Percentiles rank a stretch among this genome's conserved stretches.
These are phyloP conservation scores for Ophiostoma novo-ulmi DNA, from an alignment of 2,329 filamentous ascomycete genomes.

Conservation along the genomic window DNA sequence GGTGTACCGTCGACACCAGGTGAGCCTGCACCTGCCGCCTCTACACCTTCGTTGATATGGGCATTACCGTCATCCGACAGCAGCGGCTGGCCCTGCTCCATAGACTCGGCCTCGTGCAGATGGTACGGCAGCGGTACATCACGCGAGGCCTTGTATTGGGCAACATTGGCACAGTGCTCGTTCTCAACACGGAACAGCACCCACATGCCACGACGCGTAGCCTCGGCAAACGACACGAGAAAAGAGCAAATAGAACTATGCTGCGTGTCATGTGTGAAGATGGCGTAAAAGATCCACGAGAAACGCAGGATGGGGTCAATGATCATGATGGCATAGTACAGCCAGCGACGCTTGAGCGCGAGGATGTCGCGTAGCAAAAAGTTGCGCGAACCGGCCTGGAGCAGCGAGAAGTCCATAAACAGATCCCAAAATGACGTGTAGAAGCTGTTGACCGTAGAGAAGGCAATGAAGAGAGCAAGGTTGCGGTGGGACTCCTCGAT, in stretches of 20 bases:
- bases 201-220: constrained; percentile 85
- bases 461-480: constrained; percentile 70
- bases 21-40: not conserved
- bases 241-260: constrained; percentile 82
- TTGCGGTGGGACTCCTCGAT: constrained; percentile 55
- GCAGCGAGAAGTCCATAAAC: constrained; percentile 92
- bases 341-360: constrained; percentile 71
- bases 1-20: constrained; percentile 27
- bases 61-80: constrained; percentile 19
- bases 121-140: constrained; percentile 83
- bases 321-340: constrained; percentile 81
- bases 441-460: constrained; percentile 73
- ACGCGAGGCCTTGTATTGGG: constrained; percentile 80
- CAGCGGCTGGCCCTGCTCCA: constrained; percentile 23
- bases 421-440: constrained; percentile 91
- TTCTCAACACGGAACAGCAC: constrained; percentile 92
- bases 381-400: constrained; percentile 67
- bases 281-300: constrained; percentile 89
- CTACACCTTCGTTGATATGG: not conserved
- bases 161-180: constrained; percentile 90
- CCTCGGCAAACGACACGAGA: constrained; percentile 69
- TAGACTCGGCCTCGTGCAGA: constrained; percentile 37
- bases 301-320: constrained; percentile 82
- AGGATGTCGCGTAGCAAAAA: constrained; percentile 69
- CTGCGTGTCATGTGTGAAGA: constrained; percentile 72